These are phyloP conservation scores for Carex kokanica DNA, from an alignment of 176 grass and related monocot genomes.

Conservation along the genomic window DNA sequence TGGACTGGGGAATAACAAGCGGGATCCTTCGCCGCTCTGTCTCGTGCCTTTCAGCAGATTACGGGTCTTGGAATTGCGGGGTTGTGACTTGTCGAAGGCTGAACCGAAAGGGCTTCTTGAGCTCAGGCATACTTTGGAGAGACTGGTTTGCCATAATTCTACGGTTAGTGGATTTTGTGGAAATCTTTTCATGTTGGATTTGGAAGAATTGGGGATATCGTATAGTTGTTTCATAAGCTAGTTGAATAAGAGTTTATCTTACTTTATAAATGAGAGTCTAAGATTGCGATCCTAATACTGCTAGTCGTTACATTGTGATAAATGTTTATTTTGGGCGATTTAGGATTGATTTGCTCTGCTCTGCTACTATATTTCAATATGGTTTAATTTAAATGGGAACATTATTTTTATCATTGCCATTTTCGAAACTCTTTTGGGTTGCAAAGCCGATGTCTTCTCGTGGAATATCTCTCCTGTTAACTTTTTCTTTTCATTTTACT, in stretches of 20 bases:
- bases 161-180: conserved; percentile 43
- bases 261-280: background rate
- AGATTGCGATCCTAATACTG: background rate
- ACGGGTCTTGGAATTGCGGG: conserved; percentile 61
- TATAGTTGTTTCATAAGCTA: background rate
- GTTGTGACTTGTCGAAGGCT: conserved; percentile 76
- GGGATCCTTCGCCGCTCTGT: conserved; percentile 74
- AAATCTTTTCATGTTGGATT: background rate
- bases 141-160: conserved; percentile 71
- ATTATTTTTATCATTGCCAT: background rate
- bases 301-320: background rate
- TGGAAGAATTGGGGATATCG: background rate
- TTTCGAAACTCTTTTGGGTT: background rate
- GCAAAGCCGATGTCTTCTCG: background rate
- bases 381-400: background rate
- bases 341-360: background rate
- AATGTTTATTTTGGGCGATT: background rate
- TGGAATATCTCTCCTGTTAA: background rate
- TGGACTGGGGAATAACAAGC: conserved; percentile 25
- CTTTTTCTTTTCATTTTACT: background rate
- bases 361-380: background rate
- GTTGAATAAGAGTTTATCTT: background rate
- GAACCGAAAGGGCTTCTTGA: conserved; percentile 68
- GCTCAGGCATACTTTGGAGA: conserved; percentile 82
- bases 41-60: conserved; percentile 75